phyloP scores from a whole-genome alignment of 805 yeast genomes.

The Cyberlindnera mississippiensis region DNA sequence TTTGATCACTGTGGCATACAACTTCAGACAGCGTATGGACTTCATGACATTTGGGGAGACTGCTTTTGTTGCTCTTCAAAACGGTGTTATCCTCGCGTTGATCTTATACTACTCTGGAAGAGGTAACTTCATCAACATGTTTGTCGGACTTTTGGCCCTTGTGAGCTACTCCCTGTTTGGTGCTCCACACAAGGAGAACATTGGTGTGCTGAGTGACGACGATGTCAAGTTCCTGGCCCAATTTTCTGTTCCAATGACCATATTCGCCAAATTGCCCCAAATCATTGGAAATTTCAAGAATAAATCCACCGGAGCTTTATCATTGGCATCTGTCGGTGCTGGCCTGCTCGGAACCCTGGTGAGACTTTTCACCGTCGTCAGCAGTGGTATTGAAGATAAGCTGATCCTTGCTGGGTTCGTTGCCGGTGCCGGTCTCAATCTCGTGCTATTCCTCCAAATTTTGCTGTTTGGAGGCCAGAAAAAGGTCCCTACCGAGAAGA shows the following conservation, averaged over 20 bases:
- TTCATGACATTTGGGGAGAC: constrained; percentile 39
- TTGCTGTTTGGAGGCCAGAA: constrained; percentile 26
- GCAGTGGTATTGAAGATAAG: constrained; percentile 32
- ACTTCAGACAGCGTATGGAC: constrained; percentile 32
- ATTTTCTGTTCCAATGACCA: constrained; percentile 33
- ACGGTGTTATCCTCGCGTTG: constrained; percentile 29
- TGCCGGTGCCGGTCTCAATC: constrained; percentile 32
- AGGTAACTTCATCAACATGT: constrained; percentile 16
- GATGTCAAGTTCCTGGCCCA: constrained; percentile 27
- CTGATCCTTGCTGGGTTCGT: constrained; percentile 31
- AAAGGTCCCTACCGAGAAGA: constrained; percentile 12
- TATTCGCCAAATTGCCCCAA: constrained; percentile 39
- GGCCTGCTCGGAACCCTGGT: constrained; percentile 36
- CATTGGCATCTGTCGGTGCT: constrained; percentile 35
- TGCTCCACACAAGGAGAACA: constrained; percentile 11
- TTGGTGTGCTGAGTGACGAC: constrained; percentile 24
- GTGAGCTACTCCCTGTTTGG: constrained; percentile 23
- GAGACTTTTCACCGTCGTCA: constrained; percentile 36
- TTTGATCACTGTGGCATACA: constrained; percentile 33
- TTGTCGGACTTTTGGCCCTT: constrained; percentile 19
- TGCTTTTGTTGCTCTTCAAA: constrained; percentile 34
- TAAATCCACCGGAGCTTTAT: constrained; percentile 41
- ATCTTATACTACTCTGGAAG: constrained; percentile 23
- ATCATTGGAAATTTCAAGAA: constrained; percentile 33
- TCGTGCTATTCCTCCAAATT: constrained; percentile 34